phyloP scores from a whole-genome alignment of 768 basidiomycete genomes.

The Crucibulum laeve region DNA sequence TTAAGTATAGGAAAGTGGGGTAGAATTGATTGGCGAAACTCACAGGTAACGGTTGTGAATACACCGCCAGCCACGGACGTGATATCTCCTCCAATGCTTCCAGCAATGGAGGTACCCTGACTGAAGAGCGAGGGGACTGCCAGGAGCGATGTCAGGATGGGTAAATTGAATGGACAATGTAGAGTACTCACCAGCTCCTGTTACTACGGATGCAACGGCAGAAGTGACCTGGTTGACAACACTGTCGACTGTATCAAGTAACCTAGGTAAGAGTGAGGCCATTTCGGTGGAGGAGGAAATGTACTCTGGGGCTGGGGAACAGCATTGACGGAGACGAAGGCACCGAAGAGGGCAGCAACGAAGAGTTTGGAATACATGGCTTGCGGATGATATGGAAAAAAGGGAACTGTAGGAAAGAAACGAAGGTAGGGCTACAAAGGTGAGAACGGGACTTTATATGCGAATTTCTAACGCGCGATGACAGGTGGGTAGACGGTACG shows the following conservation, averaged over 20 bases:
- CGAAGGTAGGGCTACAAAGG: too few relatives aligned
- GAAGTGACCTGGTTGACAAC: conserved; percentile 34
- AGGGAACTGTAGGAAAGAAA: conserved; percentile 6
- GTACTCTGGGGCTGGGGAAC: conserved; percentile 37
- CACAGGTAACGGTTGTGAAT: conserved; percentile 39
- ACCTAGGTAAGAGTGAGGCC: conserved; percentile 6
- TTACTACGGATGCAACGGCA: conserved; percentile 21
- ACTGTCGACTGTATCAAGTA: conserved; percentile 26
- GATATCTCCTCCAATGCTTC: conserved; percentile 20
- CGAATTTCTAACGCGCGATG: too few relatives aligned
- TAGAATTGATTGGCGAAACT: conserved; percentile 11
- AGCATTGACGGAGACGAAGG: conserved; percentile 27
- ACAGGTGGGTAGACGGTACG: too few relatives aligned
- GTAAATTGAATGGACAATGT: background rate
- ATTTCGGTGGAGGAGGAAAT: conserved; percentile 7
- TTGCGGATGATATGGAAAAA: conserved; percentile 11
- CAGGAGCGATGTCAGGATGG: background rate
- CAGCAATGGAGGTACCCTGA: conserved; percentile 25
- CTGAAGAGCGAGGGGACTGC: conserved; percentile 34
- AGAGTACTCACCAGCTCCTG: conserved; percentile 20
- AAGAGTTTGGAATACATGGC: conserved; percentile 38
- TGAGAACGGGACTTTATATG: too few relatives aligned
- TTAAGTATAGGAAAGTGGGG: background rate
- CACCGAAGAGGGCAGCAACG: conserved; percentile 28
- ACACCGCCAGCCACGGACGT: conserved; percentile 26